Evolutionary conservation across 306 rosid genomes (phyloP), one percentile per base, ranked within the genome.

Genomic region (Calophaca sinica): DNA sequence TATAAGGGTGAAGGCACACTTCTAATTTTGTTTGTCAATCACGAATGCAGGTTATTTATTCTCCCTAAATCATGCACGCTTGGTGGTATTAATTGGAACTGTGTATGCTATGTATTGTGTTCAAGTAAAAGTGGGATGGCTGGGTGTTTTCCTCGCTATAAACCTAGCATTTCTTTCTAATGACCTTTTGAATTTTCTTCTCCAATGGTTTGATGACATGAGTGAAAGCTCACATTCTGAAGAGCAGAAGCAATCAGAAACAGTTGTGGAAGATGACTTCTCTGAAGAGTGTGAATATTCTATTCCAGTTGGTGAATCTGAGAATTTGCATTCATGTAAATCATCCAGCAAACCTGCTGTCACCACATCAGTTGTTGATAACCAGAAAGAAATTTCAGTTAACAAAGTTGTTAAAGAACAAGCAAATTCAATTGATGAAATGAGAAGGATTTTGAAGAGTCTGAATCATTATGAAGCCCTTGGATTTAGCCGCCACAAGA

Each of bases 21-120:
- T 61, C 8, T 51, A 15, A 53, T 68, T 14, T 59, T 55, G 70
- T 66, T 63, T 44, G 36, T 42, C 46, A 62, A 76, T 84, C 44
- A 65, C 70, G 20, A 78, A 57, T 88, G 87, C 86, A 96, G 99
- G 99, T 70, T 96, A 89, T 80, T 84, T 96, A 74, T 92, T 92
- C 89, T 92, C 98, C 86, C 84, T 84, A 50, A 96, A 92, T 80
- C 99, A 90, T 85, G 98, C 99, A 68, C 92, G 99, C 62, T 72
- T 92, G 81, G 88, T 88, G 90, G 96, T 90, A 73, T 85, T 96
- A 70, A 57, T 96, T 62, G 97, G 96, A 67, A 60, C 94, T 9
- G 36, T 77, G 62, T 96, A 92, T 84, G 91, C 96, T 75, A 38
- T 89, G 46, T 96, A 96, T 60, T 85, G 90, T 84, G 98, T 96